Evolutionary conservation across 257 asterid species (phyloP).

Genomic region (Plantago elongata): DNA sequence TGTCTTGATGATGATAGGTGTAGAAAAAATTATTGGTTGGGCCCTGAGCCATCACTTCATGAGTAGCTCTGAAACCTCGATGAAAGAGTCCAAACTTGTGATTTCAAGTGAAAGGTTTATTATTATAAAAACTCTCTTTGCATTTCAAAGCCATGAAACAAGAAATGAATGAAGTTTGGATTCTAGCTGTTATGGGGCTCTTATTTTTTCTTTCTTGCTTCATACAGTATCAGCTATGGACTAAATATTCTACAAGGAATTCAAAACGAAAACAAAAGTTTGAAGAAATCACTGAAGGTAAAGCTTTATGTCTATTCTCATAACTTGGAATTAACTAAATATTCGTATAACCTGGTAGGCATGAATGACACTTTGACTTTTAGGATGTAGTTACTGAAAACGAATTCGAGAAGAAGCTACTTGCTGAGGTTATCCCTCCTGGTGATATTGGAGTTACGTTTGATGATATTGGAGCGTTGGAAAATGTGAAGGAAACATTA

Average conservation of each 20-base stretch:
- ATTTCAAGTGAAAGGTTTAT: constrained; percentile 63
- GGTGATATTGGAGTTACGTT: constrained; percentile 85
- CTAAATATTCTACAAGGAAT: constrained; percentile 62
- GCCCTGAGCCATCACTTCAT: constrained; percentile 80
- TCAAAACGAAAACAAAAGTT: constrained; percentile 67
- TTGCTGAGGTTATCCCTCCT: constrained; percentile 78
- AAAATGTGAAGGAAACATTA: constrained; percentile 84
- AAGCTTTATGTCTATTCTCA: constrained; percentile 15
- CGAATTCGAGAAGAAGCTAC: constrained; percentile 81
- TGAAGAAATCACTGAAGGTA: constrained; percentile 74
- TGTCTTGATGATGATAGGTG: constrained; percentile 43
- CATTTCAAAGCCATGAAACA: constrained; percentile 8
- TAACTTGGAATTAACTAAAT: constrained; percentile 14
- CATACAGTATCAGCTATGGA: constrained; percentile 64
- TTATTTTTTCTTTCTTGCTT: constrained; percentile 22
- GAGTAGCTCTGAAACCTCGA: constrained; percentile 46
- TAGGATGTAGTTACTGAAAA: constrained; percentile 86
- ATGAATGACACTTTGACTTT: constrained; percentile 25
- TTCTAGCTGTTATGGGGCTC: constrained; percentile 14
- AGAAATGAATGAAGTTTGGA: constrained; percentile 2
- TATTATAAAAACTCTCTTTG: constrained; percentile 12
- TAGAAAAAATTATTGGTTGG: constrained; percentile 78
- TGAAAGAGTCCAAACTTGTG: constrained; percentile 42
- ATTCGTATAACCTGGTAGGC: constrained; percentile 17
- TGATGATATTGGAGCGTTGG: constrained; percentile 85